Evolutionary conservation across 352 stramenopile species (phyloP), one percentile per base, ranked within the genome.

Genomic region (Pythium rishiriense): DNA sequence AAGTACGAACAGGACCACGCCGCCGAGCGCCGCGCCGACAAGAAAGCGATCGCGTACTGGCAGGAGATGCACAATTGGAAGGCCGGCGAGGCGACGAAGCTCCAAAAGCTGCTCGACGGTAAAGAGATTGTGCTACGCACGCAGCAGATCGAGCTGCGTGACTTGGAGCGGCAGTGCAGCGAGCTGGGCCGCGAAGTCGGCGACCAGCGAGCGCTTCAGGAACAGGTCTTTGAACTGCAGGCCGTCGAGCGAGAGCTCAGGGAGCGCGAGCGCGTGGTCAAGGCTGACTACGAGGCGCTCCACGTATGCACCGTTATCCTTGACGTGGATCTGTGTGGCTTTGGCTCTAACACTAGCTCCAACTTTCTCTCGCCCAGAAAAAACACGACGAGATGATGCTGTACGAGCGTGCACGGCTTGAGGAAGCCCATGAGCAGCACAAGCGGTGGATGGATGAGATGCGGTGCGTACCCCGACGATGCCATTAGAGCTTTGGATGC

Each of bases 1-100:
- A 76, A 75, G 11, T 92, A 90, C 48, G 79, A 88, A 19, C 69
- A 83, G 12, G 72, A 81, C 10, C 76, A 72, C 6, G 80, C 76
- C 19, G 71, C 62, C 7, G 75, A 88, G 51, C 77, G 79, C 15
- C 70, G 42, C 26, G 72, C 77, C 8, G 79, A 90, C 46, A 87
- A 77, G 51, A 63, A 50, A 0, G 67, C 75, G 11, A 72, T 81
- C 22, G 41, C 64, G 22, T 70, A 76, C 47, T 90, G 81, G 81
- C 72, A 78, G 12, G 77, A 87, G 11, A 73, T 83, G 41, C 72
- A 83, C 43, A 62, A 78, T 3, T 72, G 68, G 42, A 86, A 87
- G 35, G 72, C 48, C 5, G 47, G 29, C 0, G 79, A 90, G 29
- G 76, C 69, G 25, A 68, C 58, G 4, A 88, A 76, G 54, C 56